These are phyloP conservation scores for Cardamine chenopodiifolia DNA, from an alignment of 345 rosid species.

Conservation along the genomic window DNA sequence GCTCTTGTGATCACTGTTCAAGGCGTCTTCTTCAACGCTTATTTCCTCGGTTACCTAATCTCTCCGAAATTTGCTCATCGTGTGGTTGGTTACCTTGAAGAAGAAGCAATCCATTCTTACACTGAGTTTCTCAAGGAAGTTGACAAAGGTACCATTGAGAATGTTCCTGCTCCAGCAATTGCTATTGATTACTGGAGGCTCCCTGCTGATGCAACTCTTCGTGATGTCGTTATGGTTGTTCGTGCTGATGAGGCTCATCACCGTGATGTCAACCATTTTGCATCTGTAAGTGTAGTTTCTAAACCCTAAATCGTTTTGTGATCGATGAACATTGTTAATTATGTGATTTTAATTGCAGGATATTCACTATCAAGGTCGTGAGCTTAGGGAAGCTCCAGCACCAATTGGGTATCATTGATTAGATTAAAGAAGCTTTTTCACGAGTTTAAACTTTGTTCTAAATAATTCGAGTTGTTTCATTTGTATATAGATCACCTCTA, in stretches of 20 bases:
- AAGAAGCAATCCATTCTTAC: constrained; percentile 83
- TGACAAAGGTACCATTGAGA: constrained; percentile 72
- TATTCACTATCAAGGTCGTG: constrained; percentile 66
- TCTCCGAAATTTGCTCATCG: constrained; percentile 85
- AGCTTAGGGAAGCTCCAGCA: constrained; percentile 69
- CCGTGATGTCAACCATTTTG: constrained; percentile 84
- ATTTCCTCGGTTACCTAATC: constrained; percentile 65
- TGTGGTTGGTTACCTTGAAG: constrained; percentile 80
- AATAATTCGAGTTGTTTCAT: neutral
- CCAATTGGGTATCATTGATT: constrained; percentile 70
- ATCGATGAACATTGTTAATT: neutral
- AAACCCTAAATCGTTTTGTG: neutral
- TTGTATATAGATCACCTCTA: constrained; percentile 8
- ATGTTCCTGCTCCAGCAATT: constrained; percentile 81
- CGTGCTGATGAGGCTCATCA: constrained; percentile 88
- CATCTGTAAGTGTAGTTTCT: constrained; percentile 53
- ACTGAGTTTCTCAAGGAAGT: constrained; percentile 79
- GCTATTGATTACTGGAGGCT: constrained; percentile 83
- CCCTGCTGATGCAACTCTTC: constrained; percentile 57
- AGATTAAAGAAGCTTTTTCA: neutral
- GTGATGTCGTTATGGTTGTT: constrained; percentile 68
- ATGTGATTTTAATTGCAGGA: constrained; percentile 46
- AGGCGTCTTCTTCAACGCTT: constrained; percentile 78
- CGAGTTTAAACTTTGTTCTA: neutral
- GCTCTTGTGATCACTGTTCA: constrained; percentile 72